A percentile compares a stretch with the other conserved stretches of the same genome.
phyloP scores from a whole-genome alignment of 257 asterid genomes.

The Jasminum sambac region DNA sequence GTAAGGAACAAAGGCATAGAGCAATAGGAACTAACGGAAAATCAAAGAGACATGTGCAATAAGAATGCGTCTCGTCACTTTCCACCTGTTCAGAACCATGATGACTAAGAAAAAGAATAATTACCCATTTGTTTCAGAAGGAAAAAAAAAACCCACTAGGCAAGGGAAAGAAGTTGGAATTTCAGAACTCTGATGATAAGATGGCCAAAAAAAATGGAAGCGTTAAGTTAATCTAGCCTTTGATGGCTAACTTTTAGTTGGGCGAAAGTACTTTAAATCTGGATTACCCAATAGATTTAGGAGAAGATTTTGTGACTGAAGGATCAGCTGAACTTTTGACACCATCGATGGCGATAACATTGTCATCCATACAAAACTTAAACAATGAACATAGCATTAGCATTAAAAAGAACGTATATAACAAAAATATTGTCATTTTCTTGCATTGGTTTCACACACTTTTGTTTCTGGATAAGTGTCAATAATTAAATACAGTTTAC shows the following conservation, averaged over 20 bases:
- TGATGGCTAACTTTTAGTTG: background rate
- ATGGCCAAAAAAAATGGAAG: background rate
- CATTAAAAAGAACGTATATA: background rate
- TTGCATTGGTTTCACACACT: background rate
- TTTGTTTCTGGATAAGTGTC: background rate
- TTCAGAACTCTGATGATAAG: background rate
- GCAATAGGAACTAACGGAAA: background rate
- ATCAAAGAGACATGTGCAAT: background rate
- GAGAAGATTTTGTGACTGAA: background rate
- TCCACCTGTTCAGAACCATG: background rate
- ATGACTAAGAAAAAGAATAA: background rate
- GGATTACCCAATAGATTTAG: background rate
- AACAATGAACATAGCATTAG: background rate
- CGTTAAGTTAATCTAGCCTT: background rate
- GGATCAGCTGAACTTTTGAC: background rate
- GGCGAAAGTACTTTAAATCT: background rate
- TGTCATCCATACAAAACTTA: background rate
- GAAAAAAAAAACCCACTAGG: no score
- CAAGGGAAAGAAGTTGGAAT: background rate
- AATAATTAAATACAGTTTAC: background rate
- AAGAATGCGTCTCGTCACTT: background rate
- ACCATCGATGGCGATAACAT: background rate
- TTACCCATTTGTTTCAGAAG: background rate
- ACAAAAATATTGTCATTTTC: background rate
- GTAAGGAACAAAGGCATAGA: background rate